Conservation (phyloP, 805 yeast genomes). For the Saccharomyces cerevisiae region DNA sequence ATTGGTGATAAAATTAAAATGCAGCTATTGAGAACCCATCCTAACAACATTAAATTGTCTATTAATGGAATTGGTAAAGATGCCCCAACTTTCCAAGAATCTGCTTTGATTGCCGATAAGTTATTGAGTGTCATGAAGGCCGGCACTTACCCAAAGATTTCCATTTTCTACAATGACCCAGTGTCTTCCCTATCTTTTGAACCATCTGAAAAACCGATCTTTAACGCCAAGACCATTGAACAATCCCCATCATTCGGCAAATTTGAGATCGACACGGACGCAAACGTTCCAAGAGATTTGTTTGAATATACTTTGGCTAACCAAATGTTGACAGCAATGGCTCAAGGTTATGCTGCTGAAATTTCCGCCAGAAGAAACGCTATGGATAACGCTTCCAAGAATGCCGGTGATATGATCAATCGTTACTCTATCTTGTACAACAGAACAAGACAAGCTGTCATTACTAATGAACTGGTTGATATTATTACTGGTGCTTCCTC, state of each 20-base stretch:
- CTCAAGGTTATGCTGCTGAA: constrained; percentile 98
- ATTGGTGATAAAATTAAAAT: constrained; percentile 91
- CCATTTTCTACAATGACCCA: constrained; percentile 81
- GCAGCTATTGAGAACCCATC: constrained; percentile 78
- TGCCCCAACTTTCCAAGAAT: constrained; percentile 89
- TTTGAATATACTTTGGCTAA: constrained; percentile 86
- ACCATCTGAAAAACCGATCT: constrained; percentile 64
- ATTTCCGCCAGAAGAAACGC: constrained; percentile 98
- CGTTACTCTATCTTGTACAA: constrained; percentile 94
- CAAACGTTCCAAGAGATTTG: constrained; percentile 59
- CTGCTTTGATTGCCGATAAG: constrained; percentile 81
- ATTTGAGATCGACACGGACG: constrained; percentile 70
- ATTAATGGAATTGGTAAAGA: constrained; percentile 93
- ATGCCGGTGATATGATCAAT: constrained; percentile 98
- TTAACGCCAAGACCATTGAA: constrained; percentile 62
- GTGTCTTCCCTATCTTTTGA: constrained; percentile 83
- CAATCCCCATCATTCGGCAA: constrained; percentile 77
- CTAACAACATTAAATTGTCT: constrained; percentile 59
- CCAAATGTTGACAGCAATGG: constrained; percentile 82
- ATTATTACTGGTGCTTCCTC: constrained; percentile 99
- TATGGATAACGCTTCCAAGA: constrained; percentile 99
- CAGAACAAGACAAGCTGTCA: constrained; percentile 99
- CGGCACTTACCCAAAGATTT: constrained; percentile 55
- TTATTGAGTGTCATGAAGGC: constrained; percentile 41
- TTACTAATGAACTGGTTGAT: constrained; percentile 98